Conservation (phyloP, 202 grass and related monocot species). For the Hordeum pubiflorum region DNA sequence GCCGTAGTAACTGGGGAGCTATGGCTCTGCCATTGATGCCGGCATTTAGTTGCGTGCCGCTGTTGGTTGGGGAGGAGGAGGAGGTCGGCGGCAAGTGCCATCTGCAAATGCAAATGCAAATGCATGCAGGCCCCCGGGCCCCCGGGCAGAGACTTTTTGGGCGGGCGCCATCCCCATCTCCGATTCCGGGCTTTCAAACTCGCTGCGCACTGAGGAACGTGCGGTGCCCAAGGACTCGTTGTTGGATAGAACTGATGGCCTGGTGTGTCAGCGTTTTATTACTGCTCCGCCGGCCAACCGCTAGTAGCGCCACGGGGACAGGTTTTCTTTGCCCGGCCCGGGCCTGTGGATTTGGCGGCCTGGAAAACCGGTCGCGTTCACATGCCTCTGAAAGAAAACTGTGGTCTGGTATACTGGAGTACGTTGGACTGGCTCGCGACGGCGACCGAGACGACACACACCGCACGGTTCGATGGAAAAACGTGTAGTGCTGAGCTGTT, state of each 20-base stretch:
- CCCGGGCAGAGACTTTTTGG: neutral
- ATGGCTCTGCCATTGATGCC: conserved; percentile 26
- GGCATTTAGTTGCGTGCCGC: conserved; percentile 16
- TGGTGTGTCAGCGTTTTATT: neutral
- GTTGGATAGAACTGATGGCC: neutral
- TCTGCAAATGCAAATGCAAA: neutral
- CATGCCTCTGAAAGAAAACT: neutral
- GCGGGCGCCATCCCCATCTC: neutral
- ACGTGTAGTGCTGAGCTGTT: neutral
- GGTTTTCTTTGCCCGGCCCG: neutral
- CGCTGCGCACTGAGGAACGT: neutral
- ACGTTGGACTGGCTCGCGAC: neutral
- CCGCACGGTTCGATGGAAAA: neutral
- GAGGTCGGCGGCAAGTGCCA: neutral
- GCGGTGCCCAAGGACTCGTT: neutral
- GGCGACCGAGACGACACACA: neutral
- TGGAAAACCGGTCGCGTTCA: neutral
- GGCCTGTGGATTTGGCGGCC: neutral
- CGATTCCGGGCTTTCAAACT: neutral
- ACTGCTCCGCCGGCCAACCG: neutral
- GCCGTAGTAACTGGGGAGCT: neutral
- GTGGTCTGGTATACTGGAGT: too few relatives aligned
- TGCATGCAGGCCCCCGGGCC: neutral
- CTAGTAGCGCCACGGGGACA: neutral
- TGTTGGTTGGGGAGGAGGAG: neutral